Conservation (phyloP, 768 basidiomycete genomes). For the Amanita pseudoporphyria region DNA sequence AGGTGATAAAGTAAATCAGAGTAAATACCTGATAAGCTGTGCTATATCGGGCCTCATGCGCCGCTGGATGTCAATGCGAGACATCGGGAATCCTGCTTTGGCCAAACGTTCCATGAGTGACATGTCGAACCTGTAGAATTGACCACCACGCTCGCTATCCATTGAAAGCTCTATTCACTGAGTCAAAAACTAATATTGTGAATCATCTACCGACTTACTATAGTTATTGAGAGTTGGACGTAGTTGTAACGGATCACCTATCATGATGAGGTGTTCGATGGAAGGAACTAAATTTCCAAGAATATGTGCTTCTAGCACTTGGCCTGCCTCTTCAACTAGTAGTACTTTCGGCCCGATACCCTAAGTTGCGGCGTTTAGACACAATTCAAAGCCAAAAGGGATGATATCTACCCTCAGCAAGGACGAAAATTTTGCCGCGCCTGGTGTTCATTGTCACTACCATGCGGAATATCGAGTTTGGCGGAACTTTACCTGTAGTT, state of each 20-base stretch:
- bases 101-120: conserved; percentile 72
- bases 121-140: conserved; percentile 57
- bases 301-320: conserved; percentile 74
- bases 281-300: conserved; percentile 53
- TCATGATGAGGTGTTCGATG: conserved; percentile 65
- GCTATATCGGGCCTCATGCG: conserved; percentile 71
- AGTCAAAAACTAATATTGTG: background rate
- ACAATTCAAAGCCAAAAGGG: background rate
- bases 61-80: conserved; percentile 60
- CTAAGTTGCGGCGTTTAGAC: conserved; percentile 22
- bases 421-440: conserved; percentile 56
- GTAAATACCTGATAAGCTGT: conserved; percentile 40
- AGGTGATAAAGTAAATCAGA: background rate
- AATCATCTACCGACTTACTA: conserved; percentile 24
- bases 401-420: conserved; percentile 38
- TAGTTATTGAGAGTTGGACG: conserved; percentile 60
- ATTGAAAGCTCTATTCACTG: conserved; percentile 46
- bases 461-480: background rate
- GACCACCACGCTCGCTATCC: conserved; percentile 47
- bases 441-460: conserved; percentile 20
- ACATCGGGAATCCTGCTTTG: conserved; percentile 48
- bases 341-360: conserved; percentile 50
- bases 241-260: conserved; percentile 75
- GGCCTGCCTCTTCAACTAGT: conserved; percentile 75
- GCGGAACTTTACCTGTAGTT: conserved; percentile 45